These are phyloP conservation scores for Nitzschia inconspicua DNA, from an alignment of 108 stramenopile genomes.

Conservation along the genomic window DNA sequence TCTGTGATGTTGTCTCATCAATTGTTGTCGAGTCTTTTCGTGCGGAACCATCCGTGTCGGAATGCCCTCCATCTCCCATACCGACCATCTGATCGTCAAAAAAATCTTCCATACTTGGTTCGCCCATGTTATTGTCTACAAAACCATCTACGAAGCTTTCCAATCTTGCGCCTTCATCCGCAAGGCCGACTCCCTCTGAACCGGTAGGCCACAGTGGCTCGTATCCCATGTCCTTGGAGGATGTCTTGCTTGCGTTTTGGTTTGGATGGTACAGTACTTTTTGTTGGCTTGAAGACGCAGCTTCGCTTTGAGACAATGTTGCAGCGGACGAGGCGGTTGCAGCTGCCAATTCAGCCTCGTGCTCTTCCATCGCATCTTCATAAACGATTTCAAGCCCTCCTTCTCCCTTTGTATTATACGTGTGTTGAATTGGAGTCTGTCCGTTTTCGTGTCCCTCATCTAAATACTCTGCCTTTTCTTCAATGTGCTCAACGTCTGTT, in stretches of 20 bases:
- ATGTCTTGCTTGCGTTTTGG: neutral
- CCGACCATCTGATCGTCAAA: conserved; percentile 24
- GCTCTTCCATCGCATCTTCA: conserved; percentile 26
- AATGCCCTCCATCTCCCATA: neutral
- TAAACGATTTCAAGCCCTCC: conserved; percentile 23
- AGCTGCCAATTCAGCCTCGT: neutral
- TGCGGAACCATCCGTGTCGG: neutral
- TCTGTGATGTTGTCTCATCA: neutral
- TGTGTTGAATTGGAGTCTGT: neutral
- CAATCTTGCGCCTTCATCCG: neutral
- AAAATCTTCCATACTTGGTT: conserved; percentile 33
- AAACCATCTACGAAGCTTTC: neutral
- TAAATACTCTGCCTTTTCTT: neutral
- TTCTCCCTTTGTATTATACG: neutral
- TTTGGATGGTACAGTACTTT: neutral
- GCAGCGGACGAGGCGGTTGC: too few species aligned
- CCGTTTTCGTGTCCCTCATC: neutral
- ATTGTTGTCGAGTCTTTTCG: neutral
- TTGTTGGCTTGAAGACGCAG: too few species aligned
- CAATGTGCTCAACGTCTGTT: conserved; percentile 4
- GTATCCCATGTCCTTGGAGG: neutral
- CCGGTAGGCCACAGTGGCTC: neutral
- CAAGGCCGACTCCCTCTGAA: neutral
- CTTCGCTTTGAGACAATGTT: too few species aligned
- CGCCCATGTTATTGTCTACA: conserved; percentile 1